Percentiles rank a stretch among this genome's conserved stretches.
Evolutionary conservation across 2,329 filamentous ascomycete genomes (phyloP).

Genomic region (Colletotrichum shisoi): DNA sequence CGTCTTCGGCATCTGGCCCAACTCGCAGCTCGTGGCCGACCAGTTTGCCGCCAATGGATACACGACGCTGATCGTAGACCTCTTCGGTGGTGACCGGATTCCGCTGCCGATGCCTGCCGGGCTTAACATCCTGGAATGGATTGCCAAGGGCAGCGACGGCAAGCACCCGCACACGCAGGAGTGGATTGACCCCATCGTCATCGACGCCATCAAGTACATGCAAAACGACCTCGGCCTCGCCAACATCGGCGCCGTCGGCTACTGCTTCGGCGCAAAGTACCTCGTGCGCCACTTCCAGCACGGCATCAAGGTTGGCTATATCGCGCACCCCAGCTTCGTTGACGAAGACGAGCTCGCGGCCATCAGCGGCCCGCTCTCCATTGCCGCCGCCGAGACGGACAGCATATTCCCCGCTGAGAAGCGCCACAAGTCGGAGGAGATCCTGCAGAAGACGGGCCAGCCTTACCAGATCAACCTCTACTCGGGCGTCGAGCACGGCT

Average conservation of each 20-base stretch:
- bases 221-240: constrained; percentile 63
- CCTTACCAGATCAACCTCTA: constrained; percentile 82
- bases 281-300: constrained; percentile 70
- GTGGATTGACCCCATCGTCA: constrained; percentile 48
- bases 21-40: constrained; percentile 55
- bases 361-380: constrained; percentile 73
- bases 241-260: constrained; percentile 71
- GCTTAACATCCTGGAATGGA: constrained; percentile 48
- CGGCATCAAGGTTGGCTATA: constrained; percentile 74
- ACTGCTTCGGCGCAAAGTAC: constrained; percentile 82
- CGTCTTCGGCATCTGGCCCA: constrained; percentile 60
- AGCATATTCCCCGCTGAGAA: constrained; percentile 70
- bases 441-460: constrained; percentile 63
- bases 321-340: constrained; percentile 81
- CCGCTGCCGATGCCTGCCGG: constrained; percentile 56
- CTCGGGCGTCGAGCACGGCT: constrained; percentile 76
- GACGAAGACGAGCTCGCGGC: constrained; percentile 69
- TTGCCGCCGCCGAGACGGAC: constrained; percentile 71
- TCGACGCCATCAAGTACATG: constrained; percentile 61
- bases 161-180: constrained; percentile 55
- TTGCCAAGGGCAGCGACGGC: constrained; percentile 55
- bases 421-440: constrained; percentile 71
- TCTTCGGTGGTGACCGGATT: constrained; percentile 51
- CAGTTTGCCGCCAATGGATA: constrained; percentile 51
- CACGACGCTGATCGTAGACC: constrained; percentile 50